phyloP scores from a whole-genome alignment of 441 rosid genomes.

The Euphorbia celastroides region DNA sequence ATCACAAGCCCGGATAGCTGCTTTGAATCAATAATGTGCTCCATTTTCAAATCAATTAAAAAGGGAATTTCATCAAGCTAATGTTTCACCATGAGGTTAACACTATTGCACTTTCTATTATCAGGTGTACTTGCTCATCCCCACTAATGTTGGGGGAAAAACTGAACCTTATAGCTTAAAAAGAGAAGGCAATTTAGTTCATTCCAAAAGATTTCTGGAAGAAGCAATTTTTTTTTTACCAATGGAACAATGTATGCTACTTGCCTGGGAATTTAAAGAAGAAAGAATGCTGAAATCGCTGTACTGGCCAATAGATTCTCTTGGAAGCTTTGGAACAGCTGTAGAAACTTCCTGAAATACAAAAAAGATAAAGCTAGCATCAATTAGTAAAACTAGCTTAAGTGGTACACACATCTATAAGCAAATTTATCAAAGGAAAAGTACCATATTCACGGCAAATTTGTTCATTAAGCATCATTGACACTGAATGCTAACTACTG shows the following conservation, averaged over 20 bases:
- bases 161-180: not conserved
- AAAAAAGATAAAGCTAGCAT: not conserved
- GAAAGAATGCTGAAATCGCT: constrained; percentile 88
- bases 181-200: not conserved
- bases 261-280: constrained; percentile 97
- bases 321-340: constrained; percentile 68
- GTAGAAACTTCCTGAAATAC: constrained; percentile 71
- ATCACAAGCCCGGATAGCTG: not conserved
- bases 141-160: not conserved
- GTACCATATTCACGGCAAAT: not conserved
- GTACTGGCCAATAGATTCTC: constrained; percentile 80
- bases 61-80: not conserved
- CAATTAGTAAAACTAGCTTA: not conserved
- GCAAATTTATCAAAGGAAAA: not conserved
- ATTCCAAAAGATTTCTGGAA: constrained; percentile 4
- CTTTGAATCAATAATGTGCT: not conserved
- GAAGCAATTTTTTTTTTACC: constrained; percentile 7
- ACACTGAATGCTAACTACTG: not conserved
- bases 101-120: not conserved
- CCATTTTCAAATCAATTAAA: not conserved
- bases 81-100: not conserved
- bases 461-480: not conserved
- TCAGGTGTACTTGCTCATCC: constrained; percentile 1
- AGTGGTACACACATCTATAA: not conserved
- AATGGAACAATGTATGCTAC: constrained; percentile 9